Conservation (phyloP, 192 early-diverging fungal species). For the Podila clonocystis region DNA sequence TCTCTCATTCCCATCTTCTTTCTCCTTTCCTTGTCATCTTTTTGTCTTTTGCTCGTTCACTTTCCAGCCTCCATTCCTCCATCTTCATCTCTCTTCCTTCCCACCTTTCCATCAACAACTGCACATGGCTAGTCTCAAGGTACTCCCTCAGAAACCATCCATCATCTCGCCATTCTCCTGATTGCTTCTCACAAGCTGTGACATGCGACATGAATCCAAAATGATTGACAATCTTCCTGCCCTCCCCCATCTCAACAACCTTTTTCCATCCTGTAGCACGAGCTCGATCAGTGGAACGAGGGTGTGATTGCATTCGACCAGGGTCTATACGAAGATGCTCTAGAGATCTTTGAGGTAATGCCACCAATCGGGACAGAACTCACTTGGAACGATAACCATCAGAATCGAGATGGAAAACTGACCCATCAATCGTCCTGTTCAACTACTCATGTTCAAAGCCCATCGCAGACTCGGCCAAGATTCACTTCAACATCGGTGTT, state of each 20-base stretch:
- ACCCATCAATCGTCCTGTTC: not conserved
- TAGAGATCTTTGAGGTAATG: conserved; percentile 75
- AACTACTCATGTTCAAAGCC: conserved; percentile 46
- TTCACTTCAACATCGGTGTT: conserved; percentile 96
- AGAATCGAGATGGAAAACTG: too few species aligned
- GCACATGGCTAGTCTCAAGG: conserved; percentile 41
- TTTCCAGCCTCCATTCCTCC: too few species aligned
- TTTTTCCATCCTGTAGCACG: conserved; percentile 18
- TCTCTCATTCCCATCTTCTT: not conserved
- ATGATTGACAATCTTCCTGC: not conserved
- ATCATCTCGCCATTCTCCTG: not conserved
- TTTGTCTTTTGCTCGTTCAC: too few species aligned
- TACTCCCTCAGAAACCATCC: conserved; percentile 8
- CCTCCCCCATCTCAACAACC: not conserved
- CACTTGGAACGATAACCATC: too few species aligned
- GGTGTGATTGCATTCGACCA: conserved; percentile 82
- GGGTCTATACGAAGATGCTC: conserved; percentile 73
- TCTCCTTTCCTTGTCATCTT: not conserved
- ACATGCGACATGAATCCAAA: not conserved
- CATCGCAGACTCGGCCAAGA: conserved; percentile 92
- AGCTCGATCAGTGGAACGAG: conserved; percentile 56
- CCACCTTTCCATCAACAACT: not conserved
- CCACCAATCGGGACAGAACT: not conserved
- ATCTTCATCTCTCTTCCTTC: not conserved
- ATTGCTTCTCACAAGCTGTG: not conserved